These are phyloP conservation scores for Eutrema salsugineum DNA, from an alignment of 441 rosid genomes.

Conservation along the genomic window DNA sequence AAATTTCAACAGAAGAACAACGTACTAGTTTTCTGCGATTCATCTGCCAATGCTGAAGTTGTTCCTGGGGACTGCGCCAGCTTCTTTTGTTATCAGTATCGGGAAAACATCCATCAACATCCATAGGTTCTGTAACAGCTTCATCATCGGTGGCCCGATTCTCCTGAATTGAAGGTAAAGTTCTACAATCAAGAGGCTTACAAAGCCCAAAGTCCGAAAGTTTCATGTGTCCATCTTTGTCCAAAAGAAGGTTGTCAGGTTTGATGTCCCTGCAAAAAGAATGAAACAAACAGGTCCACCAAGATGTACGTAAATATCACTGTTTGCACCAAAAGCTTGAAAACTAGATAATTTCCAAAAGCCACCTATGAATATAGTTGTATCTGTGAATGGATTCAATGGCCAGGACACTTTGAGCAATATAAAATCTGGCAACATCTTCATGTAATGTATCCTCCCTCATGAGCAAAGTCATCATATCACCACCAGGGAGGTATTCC, in stretches of 20 bases:
- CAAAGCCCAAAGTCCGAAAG: constrained; percentile 98
- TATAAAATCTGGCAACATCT: constrained; percentile 84
- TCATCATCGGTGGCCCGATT: constrained; percentile 66
- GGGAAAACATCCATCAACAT: constrained; percentile 72
- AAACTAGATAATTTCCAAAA: constrained; percentile 21
- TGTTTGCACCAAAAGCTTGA: constrained; percentile 10
- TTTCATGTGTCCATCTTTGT: constrained; percentile 97
- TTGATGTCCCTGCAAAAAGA: constrained; percentile 75
- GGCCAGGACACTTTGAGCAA: constrained; percentile 94
- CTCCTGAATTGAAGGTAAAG: constrained; percentile 76
- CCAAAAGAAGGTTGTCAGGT: constrained; percentile 94
- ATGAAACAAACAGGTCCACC: constrained; percentile 18
- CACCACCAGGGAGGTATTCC: constrained; percentile 99
- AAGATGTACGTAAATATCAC: neutral
- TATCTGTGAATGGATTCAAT: constrained; percentile 93
- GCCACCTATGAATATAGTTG: constrained; percentile 91
- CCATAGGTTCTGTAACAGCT: constrained; percentile 70
- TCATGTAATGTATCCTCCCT: constrained; percentile 92
- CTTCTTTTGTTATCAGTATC: constrained; percentile 71
- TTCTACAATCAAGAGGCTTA: constrained; percentile 91
- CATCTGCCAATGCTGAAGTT: constrained; percentile 99
- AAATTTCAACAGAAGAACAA: constrained; percentile 8
- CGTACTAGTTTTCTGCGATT: constrained; percentile 91
- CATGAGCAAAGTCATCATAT: constrained; percentile 94
- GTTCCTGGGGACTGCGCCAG: constrained; percentile 90